Conservation (phyloP, 2,329 filamentous ascomycete genomes). For the Aspergillus persii region DNA sequence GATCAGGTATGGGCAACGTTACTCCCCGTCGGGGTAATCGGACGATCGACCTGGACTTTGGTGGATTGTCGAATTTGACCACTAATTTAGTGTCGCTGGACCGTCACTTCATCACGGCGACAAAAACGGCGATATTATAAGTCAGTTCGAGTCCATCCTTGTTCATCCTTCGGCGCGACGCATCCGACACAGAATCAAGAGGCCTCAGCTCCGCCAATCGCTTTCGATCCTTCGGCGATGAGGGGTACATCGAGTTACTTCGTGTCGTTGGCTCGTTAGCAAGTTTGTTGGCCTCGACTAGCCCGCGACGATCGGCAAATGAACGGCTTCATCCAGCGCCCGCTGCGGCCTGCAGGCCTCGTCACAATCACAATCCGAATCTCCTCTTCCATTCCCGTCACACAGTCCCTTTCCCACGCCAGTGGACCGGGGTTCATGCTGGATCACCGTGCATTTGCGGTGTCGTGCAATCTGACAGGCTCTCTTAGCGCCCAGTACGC, state of each 20-base stretch:
- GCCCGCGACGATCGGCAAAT: constrained; percentile 15
- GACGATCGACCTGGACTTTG: not conserved
- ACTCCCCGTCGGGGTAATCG: not conserved
- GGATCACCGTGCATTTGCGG: not conserved
- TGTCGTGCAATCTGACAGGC: constrained; percentile 5
- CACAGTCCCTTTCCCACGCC: constrained; percentile 15
- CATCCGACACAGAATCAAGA: not conserved
- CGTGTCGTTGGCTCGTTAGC: not conserved
- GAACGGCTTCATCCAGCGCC: not conserved
- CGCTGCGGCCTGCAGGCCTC: constrained; percentile 22
- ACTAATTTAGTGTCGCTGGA: not conserved
- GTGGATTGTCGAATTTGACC: not conserved
- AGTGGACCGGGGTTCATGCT: constrained; percentile 3
- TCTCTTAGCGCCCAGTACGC: constrained; percentile 15
- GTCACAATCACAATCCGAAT: constrained; percentile 35
- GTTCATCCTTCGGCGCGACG: not conserved
- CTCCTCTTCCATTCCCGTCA: constrained; percentile 12
- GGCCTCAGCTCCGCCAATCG: not conserved
- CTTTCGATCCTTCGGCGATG: not conserved
- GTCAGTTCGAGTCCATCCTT: not conserved
- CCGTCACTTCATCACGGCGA: not conserved
- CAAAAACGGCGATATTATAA: not conserved
- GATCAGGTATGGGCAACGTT: not conserved
- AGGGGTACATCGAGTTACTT: not conserved
- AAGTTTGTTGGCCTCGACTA: not conserved